These are phyloP conservation scores for Diplogelasinospora grovesii DNA, from an alignment of 495 filamentous ascomycete genomes.

Conservation along the genomic window DNA sequence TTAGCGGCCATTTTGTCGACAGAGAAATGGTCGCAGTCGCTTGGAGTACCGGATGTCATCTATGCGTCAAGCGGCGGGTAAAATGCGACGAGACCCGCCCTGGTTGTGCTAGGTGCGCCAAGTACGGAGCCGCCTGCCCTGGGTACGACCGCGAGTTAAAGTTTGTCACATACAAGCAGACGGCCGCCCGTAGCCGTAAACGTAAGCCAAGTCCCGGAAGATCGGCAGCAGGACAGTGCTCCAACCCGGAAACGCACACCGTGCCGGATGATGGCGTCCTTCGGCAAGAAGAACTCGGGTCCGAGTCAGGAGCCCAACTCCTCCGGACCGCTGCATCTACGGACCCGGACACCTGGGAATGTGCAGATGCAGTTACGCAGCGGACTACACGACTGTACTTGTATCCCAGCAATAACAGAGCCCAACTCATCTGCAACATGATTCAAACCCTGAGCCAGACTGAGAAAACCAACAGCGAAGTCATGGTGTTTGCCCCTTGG, in stretches of 20 bases:
- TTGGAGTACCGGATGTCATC: constrained; percentile 36
- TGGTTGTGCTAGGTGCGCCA: constrained; percentile 40
- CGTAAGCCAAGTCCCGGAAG: too few species aligned
- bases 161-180: constrained; percentile 17
- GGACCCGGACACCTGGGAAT: too few species aligned
- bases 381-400: too few species aligned
- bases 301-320: too few species aligned
- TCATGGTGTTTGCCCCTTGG: constrained; percentile 8
- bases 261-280: too few species aligned
- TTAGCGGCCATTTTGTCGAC: too few species aligned
- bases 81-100: constrained; percentile 86
- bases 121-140: constrained; percentile 14
- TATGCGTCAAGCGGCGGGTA: constrained; percentile 75
- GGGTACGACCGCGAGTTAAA: constrained; percentile 15
- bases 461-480: constrained; percentile 2
- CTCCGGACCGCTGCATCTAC: too few species aligned
- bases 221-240: too few species aligned
- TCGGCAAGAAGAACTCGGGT: too few species aligned
- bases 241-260: too few species aligned
- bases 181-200: too few species aligned
- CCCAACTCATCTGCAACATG: constrained; percentile 10
- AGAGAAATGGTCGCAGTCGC: constrained; percentile 40
- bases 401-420: constrained; percentile 5
- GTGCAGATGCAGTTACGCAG: too few species aligned
- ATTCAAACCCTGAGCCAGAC: constrained; percentile 6